A percentile compares a stretch with the other conserved stretches of the same genome.
Evolutionary conservation across 345 rosid species (phyloP).

Genomic region (Camelina sativa): DNA sequence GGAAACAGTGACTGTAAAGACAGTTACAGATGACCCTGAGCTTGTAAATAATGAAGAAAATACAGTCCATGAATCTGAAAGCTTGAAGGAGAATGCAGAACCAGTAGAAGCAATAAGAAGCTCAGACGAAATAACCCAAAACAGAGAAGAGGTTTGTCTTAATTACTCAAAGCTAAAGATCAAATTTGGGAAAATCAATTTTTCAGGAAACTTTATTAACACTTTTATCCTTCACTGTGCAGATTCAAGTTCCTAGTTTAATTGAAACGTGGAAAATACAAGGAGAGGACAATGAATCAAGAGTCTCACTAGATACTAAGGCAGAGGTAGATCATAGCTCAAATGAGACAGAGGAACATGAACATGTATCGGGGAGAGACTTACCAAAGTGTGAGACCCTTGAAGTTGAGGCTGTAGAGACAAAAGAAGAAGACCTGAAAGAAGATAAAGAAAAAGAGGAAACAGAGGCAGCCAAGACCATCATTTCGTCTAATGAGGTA

Average conservation of each 20-base stretch:
- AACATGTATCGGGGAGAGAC: slow-evolving; percentile 30
- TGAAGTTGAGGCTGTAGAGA: slow-evolving; percentile 26
- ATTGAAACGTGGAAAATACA: not conserved
- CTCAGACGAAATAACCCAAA: no score
- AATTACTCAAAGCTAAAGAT: slow-evolving; percentile 4
- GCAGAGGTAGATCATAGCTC: not conserved
- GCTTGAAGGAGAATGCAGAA: slow-evolving; percentile 19
- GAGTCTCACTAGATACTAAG: not conserved
- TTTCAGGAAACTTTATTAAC: not conserved
- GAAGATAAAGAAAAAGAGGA: slow-evolving; percentile 36
- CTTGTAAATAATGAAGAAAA: slow-evolving; percentile 14
- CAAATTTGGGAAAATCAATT: not conserved
- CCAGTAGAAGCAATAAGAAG: not conserved
- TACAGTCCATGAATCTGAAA: slow-evolving; percentile 12
- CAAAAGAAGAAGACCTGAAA: slow-evolving; percentile 11
- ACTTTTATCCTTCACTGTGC: slow-evolving; percentile 1
- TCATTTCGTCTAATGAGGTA: slow-evolving; percentile 52
- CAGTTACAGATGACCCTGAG: not conserved
- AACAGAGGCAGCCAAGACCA: slow-evolving; percentile 38
- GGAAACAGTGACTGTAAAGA: slow-evolving; percentile 2
- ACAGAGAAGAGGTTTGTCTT: slow-evolving; percentile 17
- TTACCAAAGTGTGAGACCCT: slow-evolving; percentile 15
- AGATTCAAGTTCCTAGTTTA: not conserved
- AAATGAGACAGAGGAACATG: slow-evolving; percentile 24
- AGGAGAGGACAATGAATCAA: slow-evolving; percentile 8